These are phyloP conservation scores for Colletotrichum caudatum DNA, from an alignment of 2,329 filamentous ascomycete species.

Conservation along the genomic window DNA sequence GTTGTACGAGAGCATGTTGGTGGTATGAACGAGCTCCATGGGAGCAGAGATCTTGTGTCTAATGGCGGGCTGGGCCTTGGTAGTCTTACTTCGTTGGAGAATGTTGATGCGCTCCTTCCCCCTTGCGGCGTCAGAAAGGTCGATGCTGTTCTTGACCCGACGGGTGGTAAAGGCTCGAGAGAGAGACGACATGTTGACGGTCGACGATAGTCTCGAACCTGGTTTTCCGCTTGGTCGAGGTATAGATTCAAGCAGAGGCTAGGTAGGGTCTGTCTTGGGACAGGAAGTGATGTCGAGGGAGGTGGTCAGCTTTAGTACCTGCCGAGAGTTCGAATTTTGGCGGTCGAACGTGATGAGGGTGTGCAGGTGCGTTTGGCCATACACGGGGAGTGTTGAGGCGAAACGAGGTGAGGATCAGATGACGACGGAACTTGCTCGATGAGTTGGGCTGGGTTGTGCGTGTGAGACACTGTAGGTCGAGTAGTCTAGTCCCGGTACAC, in stretches of 20 bases:
- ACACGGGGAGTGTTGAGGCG: background rate
- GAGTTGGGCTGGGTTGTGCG: slow-evolving; percentile 15
- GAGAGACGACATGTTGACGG: slow-evolving; percentile 66
- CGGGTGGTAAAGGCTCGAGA: slow-evolving; percentile 79
- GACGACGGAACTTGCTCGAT: slow-evolving; percentile 26
- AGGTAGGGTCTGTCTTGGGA: too few species aligned
- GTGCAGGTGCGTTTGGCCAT: slow-evolving; percentile 5
- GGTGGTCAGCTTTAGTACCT: slow-evolving; percentile 21
- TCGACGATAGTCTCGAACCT: background rate
- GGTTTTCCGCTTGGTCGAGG: background rate
- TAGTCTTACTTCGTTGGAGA: slow-evolving; percentile 64
- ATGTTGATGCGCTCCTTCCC: slow-evolving; percentile 34
- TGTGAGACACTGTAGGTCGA: slow-evolving; percentile 29
- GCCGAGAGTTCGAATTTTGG: slow-evolving; percentile 1
- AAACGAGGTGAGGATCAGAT: slow-evolving; percentile 25
- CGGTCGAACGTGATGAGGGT: slow-evolving; percentile 17
- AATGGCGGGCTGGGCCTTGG: slow-evolving; percentile 59
- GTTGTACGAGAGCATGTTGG: slow-evolving; percentile 96
- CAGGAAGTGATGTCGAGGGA: slow-evolving; percentile 4
- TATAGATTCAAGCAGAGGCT: background rate
- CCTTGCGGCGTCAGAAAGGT: slow-evolving; percentile 56
- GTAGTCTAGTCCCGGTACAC: slow-evolving; percentile 41
- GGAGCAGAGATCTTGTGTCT: slow-evolving; percentile 87
- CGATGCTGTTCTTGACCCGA: slow-evolving; percentile 69
- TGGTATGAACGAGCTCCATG: slow-evolving; percentile 89